phyloP scores from a whole-genome alignment of 306 rosid species.

The Cicer cuneatum region DNA sequence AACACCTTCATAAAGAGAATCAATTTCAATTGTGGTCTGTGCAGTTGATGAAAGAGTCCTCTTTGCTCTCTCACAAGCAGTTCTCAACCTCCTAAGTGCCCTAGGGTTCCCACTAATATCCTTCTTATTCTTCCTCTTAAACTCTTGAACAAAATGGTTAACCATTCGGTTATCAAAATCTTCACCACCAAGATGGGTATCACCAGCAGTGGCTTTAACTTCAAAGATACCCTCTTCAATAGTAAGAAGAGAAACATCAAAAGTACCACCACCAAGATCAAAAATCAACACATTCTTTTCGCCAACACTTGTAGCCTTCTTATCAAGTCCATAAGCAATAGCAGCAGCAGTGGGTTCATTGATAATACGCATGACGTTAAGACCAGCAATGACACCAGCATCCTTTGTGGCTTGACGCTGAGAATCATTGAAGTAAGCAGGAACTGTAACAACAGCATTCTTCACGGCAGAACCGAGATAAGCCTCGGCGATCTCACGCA shows the following conservation, averaged over 20 bases:
- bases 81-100: constrained; percentile 67
- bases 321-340: constrained; percentile 77
- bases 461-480: constrained; percentile 59
- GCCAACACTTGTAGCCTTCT: constrained; percentile 60
- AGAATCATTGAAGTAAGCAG: constrained; percentile 72
- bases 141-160: constrained; percentile 73
- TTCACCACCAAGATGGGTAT: constrained; percentile 78
- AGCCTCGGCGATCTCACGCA: constrained; percentile 78
- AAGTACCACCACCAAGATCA: constrained; percentile 75
- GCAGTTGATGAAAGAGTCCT: constrained; percentile 78
- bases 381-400: constrained; percentile 69
- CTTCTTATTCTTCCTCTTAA: constrained; percentile 73
- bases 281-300: constrained; percentile 75
- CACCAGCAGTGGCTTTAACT: constrained; percentile 79
- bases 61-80: constrained; percentile 76
- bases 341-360: constrained; percentile 81
- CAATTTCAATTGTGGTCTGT: constrained; percentile 74
- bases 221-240: constrained; percentile 87
- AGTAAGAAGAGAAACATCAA: constrained; percentile 75
- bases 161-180: constrained; percentile 78
- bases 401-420: constrained; percentile 81
- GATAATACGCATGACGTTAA: constrained; percentile 71
- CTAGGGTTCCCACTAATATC: constrained; percentile 65
- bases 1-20: constrained; percentile 63
- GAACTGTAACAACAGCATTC: constrained; percentile 72